Evolutionary conservation across 345 rosid species (phyloP).

Genomic region (Populus tremula): DNA sequence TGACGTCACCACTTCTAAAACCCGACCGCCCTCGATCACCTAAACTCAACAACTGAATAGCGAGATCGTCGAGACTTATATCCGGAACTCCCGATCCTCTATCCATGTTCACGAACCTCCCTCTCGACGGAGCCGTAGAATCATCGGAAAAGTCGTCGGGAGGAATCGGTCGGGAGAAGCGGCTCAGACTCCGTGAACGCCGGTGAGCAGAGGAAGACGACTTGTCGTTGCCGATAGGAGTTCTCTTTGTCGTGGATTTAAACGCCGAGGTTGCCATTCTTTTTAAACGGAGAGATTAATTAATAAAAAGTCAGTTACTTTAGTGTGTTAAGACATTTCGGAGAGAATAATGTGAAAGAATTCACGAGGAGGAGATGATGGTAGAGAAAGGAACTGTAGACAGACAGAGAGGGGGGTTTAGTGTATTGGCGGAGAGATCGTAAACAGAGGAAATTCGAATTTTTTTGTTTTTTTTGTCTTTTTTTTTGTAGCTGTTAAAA

Average conservation of each 20-base stretch:
- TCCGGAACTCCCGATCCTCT: conserved; percentile 87
- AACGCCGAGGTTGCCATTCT: conserved; percentile 77
- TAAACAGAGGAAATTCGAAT: conserved; percentile 8
- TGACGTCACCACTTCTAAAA: conserved; percentile 32
- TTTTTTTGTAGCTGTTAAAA: no score
- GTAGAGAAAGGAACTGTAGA: not conserved
- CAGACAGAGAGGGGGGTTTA: not conserved
- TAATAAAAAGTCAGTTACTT: not conserved
- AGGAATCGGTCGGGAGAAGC: conserved; percentile 56
- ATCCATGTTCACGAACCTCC: conserved; percentile 71
- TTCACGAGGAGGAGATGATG: not conserved
- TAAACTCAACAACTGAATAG: conserved; percentile 59
- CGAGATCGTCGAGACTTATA: conserved; percentile 82
- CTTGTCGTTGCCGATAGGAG: conserved; percentile 30
- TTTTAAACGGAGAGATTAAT: conserved; percentile 1
- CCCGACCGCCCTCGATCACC: conserved; percentile 51
- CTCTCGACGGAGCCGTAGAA: conserved; percentile 51
- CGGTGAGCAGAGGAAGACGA: conserved; percentile 51
- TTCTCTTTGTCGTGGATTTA: conserved; percentile 57
- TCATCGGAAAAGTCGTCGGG: conserved; percentile 35
- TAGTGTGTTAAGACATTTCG: not conserved
- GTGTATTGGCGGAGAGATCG: conserved; percentile 19
- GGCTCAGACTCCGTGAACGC: conserved; percentile 83
- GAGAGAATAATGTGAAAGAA: not conserved
- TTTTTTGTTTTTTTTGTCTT: not conserved